Evolutionary conservation across 1,284 basidiomycete species (phyloP).

Genomic region (Fomitopsis pinicola): DNA sequence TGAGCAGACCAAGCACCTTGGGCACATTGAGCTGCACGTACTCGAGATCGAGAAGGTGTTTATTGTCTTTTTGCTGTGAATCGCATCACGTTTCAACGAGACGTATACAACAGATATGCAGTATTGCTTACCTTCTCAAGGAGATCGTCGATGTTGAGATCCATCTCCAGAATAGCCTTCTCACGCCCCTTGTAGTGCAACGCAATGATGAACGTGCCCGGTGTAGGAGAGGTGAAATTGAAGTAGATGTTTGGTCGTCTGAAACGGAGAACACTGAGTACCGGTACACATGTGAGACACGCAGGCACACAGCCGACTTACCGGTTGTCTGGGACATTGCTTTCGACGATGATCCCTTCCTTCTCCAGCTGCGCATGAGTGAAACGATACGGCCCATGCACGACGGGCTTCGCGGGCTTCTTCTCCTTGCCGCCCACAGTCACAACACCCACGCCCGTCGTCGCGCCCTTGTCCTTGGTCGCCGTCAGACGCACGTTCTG

Average conservation of each 20-base stretch:
- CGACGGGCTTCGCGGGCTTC: constrained; percentile 82
- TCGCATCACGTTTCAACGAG: neutral
- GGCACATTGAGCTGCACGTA: constrained; percentile 97
- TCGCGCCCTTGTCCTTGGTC: constrained; percentile 79
- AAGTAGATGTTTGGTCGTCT: constrained; percentile 98
- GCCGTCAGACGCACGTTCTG: constrained; percentile 94
- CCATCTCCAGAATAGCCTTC: constrained; percentile 99
- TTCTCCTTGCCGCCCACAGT: constrained; percentile 97
- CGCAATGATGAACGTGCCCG: constrained; percentile 98
- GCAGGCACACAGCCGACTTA: constrained; percentile 34
- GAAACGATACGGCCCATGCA: constrained; percentile 93
- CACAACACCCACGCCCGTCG: constrained; percentile 90
- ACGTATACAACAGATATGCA: constrained; percentile 7
- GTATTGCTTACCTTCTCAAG: constrained; percentile 77
- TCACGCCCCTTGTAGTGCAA: constrained; percentile 99
- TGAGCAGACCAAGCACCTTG: constrained; percentile 87
- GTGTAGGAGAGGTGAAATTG: constrained; percentile 96
- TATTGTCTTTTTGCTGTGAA: constrained; percentile 94
- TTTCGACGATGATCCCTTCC: constrained; percentile 99
- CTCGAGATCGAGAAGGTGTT: constrained; percentile 91
- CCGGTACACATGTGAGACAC: neutral
- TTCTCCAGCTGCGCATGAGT: constrained; percentile 98
- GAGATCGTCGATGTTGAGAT: constrained; percentile 98
- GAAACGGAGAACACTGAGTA: neutral
- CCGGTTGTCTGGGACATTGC: constrained; percentile 98